phyloP scores from a whole-genome alignment of 140 eudicot genomes.

The Flaveria floridana region DNA sequence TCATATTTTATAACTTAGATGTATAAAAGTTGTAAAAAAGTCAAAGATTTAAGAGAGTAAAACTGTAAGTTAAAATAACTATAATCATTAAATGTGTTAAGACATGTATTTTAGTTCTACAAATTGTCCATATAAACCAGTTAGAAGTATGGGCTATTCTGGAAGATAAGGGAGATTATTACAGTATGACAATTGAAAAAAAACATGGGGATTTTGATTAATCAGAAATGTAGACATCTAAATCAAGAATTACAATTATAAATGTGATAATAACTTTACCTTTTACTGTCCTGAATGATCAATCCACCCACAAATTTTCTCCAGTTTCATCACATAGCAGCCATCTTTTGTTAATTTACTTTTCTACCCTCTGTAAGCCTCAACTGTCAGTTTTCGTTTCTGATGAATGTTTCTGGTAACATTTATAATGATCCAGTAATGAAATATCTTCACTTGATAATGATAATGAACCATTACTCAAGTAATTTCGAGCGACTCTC shows the following conservation, averaged over 20 bases:
- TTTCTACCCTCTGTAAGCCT: conserved; percentile 29
- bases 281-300: conserved; percentile 3
- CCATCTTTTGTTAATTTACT: conserved; percentile 12
- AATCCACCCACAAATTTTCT: background rate
- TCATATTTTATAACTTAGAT: background rate
- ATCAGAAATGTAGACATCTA: conserved; percentile 12
- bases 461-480: conserved; percentile 58
- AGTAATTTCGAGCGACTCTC: conserved; percentile 59
- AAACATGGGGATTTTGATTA: conserved; percentile 5
- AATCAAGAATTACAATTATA: conserved; percentile 27
- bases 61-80: background rate
- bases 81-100: background rate
- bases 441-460: conserved; percentile 69
- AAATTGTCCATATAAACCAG: background rate
- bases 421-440: conserved; percentile 47
- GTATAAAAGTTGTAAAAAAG: background rate
- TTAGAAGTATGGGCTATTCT: conserved; percentile 1
- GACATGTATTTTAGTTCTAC: background rate
- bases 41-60: background rate
- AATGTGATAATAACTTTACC: conserved; percentile 19
- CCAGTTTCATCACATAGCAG: background rate
- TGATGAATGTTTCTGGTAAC: conserved; percentile 34
- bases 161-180: background rate
- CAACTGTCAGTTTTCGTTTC: conserved; percentile 31
- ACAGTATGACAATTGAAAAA: conserved; percentile 13